Base-by-base conservation (phyloP, 495 filamentous ascomycete species). In the Umbilicaria muhlenbergii region DNA sequence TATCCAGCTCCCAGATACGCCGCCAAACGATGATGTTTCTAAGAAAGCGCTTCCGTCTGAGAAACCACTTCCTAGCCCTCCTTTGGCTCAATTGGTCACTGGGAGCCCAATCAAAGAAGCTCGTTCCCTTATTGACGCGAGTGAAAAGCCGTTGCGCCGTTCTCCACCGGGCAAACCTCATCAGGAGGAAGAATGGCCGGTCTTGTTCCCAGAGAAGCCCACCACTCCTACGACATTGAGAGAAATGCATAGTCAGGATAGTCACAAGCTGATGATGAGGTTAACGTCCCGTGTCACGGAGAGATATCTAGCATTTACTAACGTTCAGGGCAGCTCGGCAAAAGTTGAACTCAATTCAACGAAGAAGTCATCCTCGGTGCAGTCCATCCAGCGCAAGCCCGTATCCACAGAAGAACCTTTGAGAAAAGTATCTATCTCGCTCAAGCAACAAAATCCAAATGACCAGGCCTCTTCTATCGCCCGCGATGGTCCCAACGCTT, bases 11-110 rank as follows among this genome's bases (percentile, higher is more conserved):
- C 28, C 38, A 14, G 34, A 43, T 17, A 19, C 43, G 38, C 10
- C 34, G 12, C 37, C 51, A 2, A 36, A 36, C 24, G n/a, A 18
- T 38, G 12, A 11, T 24, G 32, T 19, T 28, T 2, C 31, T 41
- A 13, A 3, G 1, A 42, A 32, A 21, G 15, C 39, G 19, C 17
- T 16, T 14, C 32, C 36, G 11, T 17, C 40, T 13, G 48, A 54
- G 34, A 58, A 58, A 42, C 55, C 55, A 13, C 42, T 58, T 21
- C 55, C 55, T 14, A 51, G 39, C 33, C 55, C 53, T 14, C 55
- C 55, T 16, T 19, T 39, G 13, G 49, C 44, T 16, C 45, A 52
- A 37, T 11, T 51, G 5, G n/a, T 14, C 7, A 34, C 33, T 8
- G 34, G 36, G 1, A 42, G 18, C 33, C 21, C 45, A 11, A 13